These are phyloP conservation scores for Yamadazyma songkhlaensis DNA, from an alignment of 1,139 yeast species.

Conservation along the genomic window DNA sequence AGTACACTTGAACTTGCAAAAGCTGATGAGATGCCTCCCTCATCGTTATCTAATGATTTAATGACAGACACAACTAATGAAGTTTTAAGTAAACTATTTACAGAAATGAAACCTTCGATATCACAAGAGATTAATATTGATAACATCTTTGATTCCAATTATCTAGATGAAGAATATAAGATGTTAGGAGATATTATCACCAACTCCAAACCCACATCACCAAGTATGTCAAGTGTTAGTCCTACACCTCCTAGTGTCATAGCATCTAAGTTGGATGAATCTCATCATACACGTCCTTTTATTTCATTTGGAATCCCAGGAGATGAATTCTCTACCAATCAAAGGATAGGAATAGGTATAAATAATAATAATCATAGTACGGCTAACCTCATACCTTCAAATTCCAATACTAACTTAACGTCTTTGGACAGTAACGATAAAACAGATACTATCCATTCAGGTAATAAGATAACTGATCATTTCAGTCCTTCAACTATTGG, in stretches of 20 bases:
- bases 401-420: not conserved
- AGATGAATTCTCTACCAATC: conserved; percentile 4
- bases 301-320: conserved; percentile 35
- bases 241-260: conserved; percentile 2
- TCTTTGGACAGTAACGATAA: not conserved
- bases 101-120: conserved; percentile 14
- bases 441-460: not conserved
- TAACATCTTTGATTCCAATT: conserved; percentile 35
- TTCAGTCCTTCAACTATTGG: conserved; percentile 8
- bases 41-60: not conserved
- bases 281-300: conserved; percentile 35
- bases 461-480: conserved; percentile 10
- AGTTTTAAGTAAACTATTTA: conserved; percentile 22
- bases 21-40: not conserved
- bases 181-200: conserved; percentile 56
- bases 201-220: conserved; percentile 52
- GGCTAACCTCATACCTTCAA: not conserved
- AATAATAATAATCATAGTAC: not conserved
- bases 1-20: not conserved
- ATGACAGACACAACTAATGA: conserved; percentile 39
- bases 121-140: conserved; percentile 14
- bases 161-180: conserved; percentile 53
- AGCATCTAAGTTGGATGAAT: conserved; percentile 6
- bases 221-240: conserved; percentile 23
- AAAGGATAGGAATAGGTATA: not conserved